phyloP scores from a whole-genome alignment of 2,329 filamentous ascomycete genomes.

The Chalaropsis thielavioides region DNA sequence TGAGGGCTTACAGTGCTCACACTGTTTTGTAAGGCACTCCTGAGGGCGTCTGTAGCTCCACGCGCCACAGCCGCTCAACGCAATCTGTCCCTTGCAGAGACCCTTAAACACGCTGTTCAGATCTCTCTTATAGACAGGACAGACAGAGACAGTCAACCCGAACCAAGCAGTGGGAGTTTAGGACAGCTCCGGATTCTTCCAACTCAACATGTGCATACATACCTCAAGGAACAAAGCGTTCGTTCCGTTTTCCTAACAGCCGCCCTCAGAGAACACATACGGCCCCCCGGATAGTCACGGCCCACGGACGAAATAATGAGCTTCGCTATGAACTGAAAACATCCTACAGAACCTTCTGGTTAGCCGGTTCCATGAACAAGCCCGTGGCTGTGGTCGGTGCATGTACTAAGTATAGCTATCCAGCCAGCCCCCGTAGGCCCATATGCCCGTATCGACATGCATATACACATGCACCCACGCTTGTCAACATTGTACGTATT shows the following conservation, averaged over 20 bases:
- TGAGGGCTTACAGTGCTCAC: not conserved
- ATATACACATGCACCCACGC: not conserved
- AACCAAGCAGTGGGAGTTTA: not conserved
- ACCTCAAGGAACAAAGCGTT: no score
- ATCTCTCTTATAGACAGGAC: not conserved
- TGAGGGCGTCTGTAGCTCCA: not conserved
- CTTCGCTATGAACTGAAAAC: not conserved
- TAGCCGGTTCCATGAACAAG: not conserved
- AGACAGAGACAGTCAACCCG: no score
- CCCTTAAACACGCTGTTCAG: constrained; percentile 6
- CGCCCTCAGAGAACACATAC: not conserved
- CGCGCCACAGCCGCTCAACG: not conserved
- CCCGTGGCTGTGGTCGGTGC: not conserved
- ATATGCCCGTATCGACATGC: not conserved
- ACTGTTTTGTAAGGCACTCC: not conserved
- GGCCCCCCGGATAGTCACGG: not conserved
- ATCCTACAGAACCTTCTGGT: not conserved
- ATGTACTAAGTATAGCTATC: not conserved
- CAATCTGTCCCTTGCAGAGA: constrained; percentile 8
- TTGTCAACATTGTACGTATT: not conserved
- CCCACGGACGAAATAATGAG: no score
- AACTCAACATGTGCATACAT: no score
- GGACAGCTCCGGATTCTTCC: no score
- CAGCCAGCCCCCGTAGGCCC: no score
- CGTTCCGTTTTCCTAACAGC: not conserved